Conservation (phyloP, 345 rosid genomes). For the Acer campestre region DNA sequence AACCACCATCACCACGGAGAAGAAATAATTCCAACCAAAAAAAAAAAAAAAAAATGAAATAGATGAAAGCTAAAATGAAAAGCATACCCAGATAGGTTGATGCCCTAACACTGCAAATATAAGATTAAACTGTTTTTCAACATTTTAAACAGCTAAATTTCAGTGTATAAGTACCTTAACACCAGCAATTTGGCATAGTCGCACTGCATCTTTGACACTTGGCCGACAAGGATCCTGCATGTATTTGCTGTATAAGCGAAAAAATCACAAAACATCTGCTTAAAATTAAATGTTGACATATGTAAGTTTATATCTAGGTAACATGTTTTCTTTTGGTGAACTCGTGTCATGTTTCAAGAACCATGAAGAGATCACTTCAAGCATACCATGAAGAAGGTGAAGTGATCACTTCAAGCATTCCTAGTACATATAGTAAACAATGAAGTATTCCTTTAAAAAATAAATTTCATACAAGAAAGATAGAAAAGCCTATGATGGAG, state of each 20-base stretch:
- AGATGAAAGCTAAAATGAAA: neutral
- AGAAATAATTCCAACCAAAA: neutral
- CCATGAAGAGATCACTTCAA: neutral
- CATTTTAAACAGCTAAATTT: neutral
- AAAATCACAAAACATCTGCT: neutral
- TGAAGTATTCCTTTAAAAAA: neutral
- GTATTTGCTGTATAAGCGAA: slow-evolving; percentile 13
- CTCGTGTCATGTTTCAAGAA: neutral
- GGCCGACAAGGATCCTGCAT: slow-evolving; percentile 96
- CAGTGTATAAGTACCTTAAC: slow-evolving; percentile 62
- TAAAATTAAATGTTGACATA: neutral
- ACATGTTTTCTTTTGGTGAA: neutral
- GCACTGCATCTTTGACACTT: slow-evolving; percentile 75
- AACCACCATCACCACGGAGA: neutral
- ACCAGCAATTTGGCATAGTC: slow-evolving; percentile 80
- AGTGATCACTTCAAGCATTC: neutral
- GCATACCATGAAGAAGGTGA: neutral
- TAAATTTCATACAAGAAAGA: neutral
- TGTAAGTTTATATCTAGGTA: neutral
- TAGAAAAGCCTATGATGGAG: neutral
- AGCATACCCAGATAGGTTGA: neutral
- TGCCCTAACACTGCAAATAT: neutral
- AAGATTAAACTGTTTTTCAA: neutral
- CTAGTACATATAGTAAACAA: neutral
- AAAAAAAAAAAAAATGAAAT: no score